Conservation (phyloP, 768 basidiomycete species). For the Phylloporus sp. region DNA sequence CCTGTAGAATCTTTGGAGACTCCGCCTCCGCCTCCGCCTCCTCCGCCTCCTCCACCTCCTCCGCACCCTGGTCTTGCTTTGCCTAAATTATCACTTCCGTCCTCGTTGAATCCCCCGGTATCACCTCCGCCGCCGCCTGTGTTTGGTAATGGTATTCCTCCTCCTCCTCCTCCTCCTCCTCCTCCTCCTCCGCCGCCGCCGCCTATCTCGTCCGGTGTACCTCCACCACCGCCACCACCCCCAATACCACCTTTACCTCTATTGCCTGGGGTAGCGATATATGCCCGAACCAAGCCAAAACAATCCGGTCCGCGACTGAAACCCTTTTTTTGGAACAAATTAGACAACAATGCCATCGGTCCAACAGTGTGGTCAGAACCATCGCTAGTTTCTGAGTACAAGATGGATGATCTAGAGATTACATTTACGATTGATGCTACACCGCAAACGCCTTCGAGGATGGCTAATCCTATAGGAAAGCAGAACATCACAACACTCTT, state of each 20-base stretch:
- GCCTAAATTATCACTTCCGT: not conserved
- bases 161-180: constrained; percentile 31
- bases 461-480: constrained; percentile 43
- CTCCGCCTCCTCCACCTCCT: constrained; percentile 23
- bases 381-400: constrained; percentile 39
- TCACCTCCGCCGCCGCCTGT: constrained; percentile 29
- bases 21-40: constrained; percentile 24
- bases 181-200: constrained; percentile 27
- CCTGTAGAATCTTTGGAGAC: constrained; percentile 8
- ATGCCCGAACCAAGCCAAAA: constrained; percentile 31
- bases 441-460: constrained; percentile 40
- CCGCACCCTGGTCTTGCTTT: not conserved
- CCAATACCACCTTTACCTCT: constrained; percentile 29
- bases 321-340: constrained; percentile 91
- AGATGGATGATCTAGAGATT: constrained; percentile 68
- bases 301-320: constrained; percentile 54
- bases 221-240: constrained; percentile 37
- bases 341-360: constrained; percentile 40
- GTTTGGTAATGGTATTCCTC: not conserved
- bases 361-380: constrained; percentile 73
- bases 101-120: constrained; percentile 29
- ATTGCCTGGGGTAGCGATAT: constrained; percentile 30
- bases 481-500: constrained; percentile 67
- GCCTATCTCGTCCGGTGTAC: constrained; percentile 11
- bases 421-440: constrained; percentile 62